Evolutionary conservation across 306 rosid genomes (phyloP), one percentile per base, ranked within the genome.

Genomic region (Abrus pulchellus): DNA sequence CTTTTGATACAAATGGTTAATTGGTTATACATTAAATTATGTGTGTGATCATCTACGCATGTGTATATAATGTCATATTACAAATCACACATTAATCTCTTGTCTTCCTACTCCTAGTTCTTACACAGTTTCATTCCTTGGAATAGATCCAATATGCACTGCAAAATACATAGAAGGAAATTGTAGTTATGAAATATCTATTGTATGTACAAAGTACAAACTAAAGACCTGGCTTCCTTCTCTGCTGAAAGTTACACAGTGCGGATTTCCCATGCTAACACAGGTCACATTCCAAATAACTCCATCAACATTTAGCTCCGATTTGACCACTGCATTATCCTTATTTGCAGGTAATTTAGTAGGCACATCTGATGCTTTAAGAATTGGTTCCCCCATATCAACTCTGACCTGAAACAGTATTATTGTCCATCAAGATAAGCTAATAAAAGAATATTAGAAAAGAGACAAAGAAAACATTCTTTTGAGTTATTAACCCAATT

Each of bases 261-360:
- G 99, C 53, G 99, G 99, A 85, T 95, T 95, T 84, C 99, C 99
- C 98, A 93, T 91, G 76, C 99, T 88, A 78, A 95, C 99, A 88
- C 99, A 95, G 49, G 98, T 93, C 30, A 93, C 98, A 38, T 85
- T 85, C 99, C 99, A 95, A 75, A 85, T 85, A 59, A 78, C 88
- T 78, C 98, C 99, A 83, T 91, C 93, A 27, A 93, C 96, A 63
- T 82, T 68, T 49, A 95, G 82, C 70, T 78, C 92, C 2, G 96
- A 74, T 86, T 91, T 89, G 62, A 95, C 92, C 52, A 87, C 93
- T 44, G 89, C 74, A 49, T 76, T 79, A 85, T 87, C 96, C 52
- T 79, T 87, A 80, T 89, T 93, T 67, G 92, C 76, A 59, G 88
- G 80, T 62, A 95, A 75, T 68, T 69, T 88, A 49, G 98, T 95